Percentiles rank a stretch among this genome's conserved stretches.
Evolutionary conservation across 371 early-diverging fungal species (phyloP).

Genomic region (Batrachochytrium dendrobatidis): DNA sequence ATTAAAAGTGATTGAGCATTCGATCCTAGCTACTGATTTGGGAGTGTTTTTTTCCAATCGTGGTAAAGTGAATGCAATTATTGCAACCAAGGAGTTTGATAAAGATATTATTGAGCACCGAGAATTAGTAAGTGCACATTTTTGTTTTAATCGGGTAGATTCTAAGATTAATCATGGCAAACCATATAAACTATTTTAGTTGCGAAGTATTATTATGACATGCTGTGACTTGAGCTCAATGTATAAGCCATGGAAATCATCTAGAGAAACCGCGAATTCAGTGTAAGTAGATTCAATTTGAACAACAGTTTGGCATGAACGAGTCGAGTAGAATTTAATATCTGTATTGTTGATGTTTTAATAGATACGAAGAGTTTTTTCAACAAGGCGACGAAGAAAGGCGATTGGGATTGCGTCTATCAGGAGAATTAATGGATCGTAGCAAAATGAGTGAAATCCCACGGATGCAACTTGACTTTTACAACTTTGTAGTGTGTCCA

Average conservation of each 20-base stretch:
- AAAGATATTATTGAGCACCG: slow-evolving; percentile 9
- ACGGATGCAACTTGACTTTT: slow-evolving; percentile 27
- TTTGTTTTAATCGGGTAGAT: background rate
- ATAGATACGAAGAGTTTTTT: slow-evolving; percentile 31
- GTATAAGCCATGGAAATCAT: slow-evolving; percentile 26
- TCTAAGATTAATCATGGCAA: background rate
- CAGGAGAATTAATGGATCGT: slow-evolving; percentile 25
- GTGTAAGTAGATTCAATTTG: slow-evolving; percentile 12
- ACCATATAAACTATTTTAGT: background rate
- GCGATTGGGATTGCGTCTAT: slow-evolving; percentile 25
- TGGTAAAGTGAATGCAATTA: slow-evolving; percentile 11
- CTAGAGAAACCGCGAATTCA: slow-evolving; percentile 20
- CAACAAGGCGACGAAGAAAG: slow-evolving; percentile 32
- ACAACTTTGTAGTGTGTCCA: slow-evolving; percentile 23
- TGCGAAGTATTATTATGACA: slow-evolving; percentile 29
- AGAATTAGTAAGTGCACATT: slow-evolving; percentile 10
- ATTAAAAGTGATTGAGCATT: slow-evolving; percentile 20
- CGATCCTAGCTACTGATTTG: slow-evolving; percentile 34
- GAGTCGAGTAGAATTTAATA: too few species aligned
- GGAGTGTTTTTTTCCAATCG: slow-evolving; percentile 26
- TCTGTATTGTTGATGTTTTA: background rate
- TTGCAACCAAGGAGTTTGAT: slow-evolving; percentile 8
- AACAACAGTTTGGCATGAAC: background rate
- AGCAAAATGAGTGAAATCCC: slow-evolving; percentile 24
- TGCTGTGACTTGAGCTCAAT: slow-evolving; percentile 29